A percentile compares a stretch with the other conserved stretches of the same genome.
Evolutionary conservation across 2,329 filamentous ascomycete species (phyloP).

Genomic region (Alternaria ethzedia): DNA sequence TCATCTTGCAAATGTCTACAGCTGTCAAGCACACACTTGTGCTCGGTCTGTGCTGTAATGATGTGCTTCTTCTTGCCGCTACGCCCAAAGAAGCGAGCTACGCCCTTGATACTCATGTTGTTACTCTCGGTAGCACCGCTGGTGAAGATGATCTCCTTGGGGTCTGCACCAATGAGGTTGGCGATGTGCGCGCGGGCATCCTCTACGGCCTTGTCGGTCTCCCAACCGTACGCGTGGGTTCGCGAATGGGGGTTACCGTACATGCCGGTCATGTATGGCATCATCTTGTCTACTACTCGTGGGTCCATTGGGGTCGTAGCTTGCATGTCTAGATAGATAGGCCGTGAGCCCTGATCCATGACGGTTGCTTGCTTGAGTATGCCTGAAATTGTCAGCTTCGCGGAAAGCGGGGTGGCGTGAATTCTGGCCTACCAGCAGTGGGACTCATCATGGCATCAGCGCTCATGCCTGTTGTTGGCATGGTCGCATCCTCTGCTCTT

Average conservation of each 20-base stretch:
- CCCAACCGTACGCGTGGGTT: constrained; percentile 98
- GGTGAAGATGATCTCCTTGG: constrained; percentile 99
- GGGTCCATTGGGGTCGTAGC: constrained; percentile 95
- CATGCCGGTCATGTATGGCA: constrained; percentile 89
- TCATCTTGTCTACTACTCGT: constrained; percentile 93
- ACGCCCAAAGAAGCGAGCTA: constrained; percentile 91
- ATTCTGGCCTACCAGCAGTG: constrained; percentile 64
- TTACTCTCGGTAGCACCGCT: constrained; percentile 98
- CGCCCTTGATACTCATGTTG: constrained; percentile 99
- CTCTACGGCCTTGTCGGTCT: constrained; percentile 93
- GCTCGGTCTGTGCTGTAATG: constrained; percentile 95
- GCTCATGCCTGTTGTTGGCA: constrained; percentile 64
- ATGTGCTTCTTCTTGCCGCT: constrained; percentile 98
- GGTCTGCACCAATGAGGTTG: constrained; percentile 85
- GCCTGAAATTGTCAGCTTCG: constrained; percentile 54
- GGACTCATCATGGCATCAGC: constrained; percentile 78
- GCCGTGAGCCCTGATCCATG: constrained; percentile 89
- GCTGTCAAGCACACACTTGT: constrained; percentile 98
- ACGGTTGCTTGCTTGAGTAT: constrained; percentile 90
- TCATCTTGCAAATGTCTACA: constrained; percentile 97
- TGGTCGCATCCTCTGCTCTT: constrained; percentile 61
- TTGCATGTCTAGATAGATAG: constrained; percentile 98
- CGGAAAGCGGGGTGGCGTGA: constrained; percentile 3
- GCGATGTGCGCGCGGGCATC: constrained; percentile 84
- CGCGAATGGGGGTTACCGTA: constrained; percentile 98